Base-by-base conservation (phyloP, 495 filamentous ascomycete genomes). In the Penicillium steckii region DNA sequence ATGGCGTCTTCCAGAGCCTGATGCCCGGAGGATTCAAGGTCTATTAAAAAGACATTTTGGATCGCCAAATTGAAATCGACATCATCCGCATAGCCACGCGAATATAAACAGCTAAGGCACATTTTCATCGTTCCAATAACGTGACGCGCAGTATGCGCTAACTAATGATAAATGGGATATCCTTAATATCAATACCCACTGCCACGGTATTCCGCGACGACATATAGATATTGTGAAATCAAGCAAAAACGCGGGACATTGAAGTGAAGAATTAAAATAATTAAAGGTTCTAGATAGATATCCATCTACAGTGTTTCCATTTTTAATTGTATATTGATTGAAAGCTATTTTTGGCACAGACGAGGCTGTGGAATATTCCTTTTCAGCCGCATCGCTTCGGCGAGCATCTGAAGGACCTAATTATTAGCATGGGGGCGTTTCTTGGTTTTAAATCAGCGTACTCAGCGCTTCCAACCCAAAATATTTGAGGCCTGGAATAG, bases 1-100 rank as follows among this genome's bases (percentile, higher is more conserved):
- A 68, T 1, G 70, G 61, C 1, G 63, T 81, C 1, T 83, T 83
- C 49, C 77, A 81, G 71, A 71, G 43, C 26, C 49, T 71, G 43
- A 69, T 76, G 15, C 70, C 70, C 22, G 70, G 70, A 43, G 70
- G 69, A 25, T 72, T 67, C 30, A 70, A 72, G 57, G 53, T 72
- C 9, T 61, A 57, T 41, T 61, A 42, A 52, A 22, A 5, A 24
- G 40, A 15, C 33, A n/a, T 15, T 15, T 37, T 15, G 1, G 18
- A n/a, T n/a, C n/a, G n/a, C n/a, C n/a, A n/a, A n/a, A n/a, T n/a
- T n/a, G n/a, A 37, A 15, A 8, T 18, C n/a, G 33, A 23, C 38
- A 8, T n/a, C 8, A 41, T 8, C 12, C 18, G 38, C 19, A 41
- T 19, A 22, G 19, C 38, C 38, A 41, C 38, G 8, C 19, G 32